A percentile compares a stretch with the other conserved stretches of the same genome.
Evolutionary conservation across 2,329 filamentous ascomycete species (phyloP).

Genomic region (Cercospora sp.): DNA sequence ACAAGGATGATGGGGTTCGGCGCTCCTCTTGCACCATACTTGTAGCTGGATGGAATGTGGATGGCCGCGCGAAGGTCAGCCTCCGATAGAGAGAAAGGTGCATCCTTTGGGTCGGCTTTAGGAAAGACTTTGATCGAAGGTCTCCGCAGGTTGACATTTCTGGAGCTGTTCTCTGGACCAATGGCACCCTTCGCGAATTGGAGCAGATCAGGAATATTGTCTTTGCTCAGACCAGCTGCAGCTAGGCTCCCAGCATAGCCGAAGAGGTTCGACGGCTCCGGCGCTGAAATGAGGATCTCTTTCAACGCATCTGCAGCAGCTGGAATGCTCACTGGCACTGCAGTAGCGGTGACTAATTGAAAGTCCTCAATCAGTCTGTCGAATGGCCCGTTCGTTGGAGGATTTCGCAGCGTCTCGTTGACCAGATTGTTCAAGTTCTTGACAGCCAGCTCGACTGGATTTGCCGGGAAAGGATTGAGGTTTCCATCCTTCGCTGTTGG

Average conservation of each 20-base stretch:
- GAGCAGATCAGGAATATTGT: slow-evolving; percentile 27
- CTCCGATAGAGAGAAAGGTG: not conserved
- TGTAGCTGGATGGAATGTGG: not conserved
- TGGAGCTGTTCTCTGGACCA: slow-evolving; percentile 28
- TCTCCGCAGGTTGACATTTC: slow-evolving; percentile 31
- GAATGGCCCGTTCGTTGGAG: slow-evolving; percentile 8
- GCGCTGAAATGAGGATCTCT: slow-evolving; percentile 29
- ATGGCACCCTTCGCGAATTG: slow-evolving; percentile 27
- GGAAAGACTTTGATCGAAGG: slow-evolving; percentile 14
- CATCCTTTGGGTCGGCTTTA: not conserved
- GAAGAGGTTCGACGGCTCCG: slow-evolving; percentile 15
- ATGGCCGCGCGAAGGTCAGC: not conserved
- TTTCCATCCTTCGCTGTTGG: not conserved
- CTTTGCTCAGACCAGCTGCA: slow-evolving; percentile 34
- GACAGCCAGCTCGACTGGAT: not conserved
- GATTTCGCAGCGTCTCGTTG: slow-evolving; percentile 9
- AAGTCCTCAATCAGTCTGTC: slow-evolving; percentile 14
- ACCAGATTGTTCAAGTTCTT: slow-evolving; percentile 3
- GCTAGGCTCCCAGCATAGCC: slow-evolving; percentile 31
- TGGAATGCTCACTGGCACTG: not conserved
- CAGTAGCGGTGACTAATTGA: slow-evolving; percentile 15
- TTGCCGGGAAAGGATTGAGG: not conserved
- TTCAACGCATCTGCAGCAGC: slow-evolving; percentile 16
- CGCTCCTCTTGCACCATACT: not conserved
- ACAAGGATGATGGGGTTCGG: not conserved